Conservation (phyloP, 2,329 filamentous ascomycete species). For the Apiospora malaysiana region DNA sequence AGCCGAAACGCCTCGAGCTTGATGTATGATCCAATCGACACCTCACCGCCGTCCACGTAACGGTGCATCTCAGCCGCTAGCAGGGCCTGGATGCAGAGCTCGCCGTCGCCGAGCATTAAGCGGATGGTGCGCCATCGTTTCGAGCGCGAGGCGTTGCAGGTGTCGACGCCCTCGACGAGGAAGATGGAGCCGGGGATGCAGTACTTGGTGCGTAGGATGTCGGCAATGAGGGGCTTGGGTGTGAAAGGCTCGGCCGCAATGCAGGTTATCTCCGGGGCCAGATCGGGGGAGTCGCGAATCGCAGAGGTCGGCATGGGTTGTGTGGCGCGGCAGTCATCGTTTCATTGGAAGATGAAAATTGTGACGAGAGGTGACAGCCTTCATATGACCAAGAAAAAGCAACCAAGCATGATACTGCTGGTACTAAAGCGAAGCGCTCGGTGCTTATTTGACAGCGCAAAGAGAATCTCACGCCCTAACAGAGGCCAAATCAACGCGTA, state of each 20-base stretch:
- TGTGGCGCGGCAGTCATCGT: constrained; percentile 8
- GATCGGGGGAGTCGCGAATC: constrained; percentile 21
- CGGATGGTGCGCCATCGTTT: constrained; percentile 51
- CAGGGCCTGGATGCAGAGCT: constrained; percentile 60
- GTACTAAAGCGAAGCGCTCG: neutral
- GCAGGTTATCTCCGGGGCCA: constrained; percentile 36
- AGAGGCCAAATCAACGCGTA: neutral
- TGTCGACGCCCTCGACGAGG: constrained; percentile 54
- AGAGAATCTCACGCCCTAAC: neutral
- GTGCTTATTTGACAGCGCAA: neutral
- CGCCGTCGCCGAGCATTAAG: constrained; percentile 58
- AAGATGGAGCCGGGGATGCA: constrained; percentile 56
- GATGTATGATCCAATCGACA: constrained; percentile 56
- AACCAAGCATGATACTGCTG: neutral
- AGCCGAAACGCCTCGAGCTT: constrained; percentile 50
- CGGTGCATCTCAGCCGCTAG: constrained; percentile 52
- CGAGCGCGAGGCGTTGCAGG: constrained; percentile 41
- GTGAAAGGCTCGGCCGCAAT: constrained; percentile 37
- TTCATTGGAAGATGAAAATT: neutral
- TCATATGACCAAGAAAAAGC: neutral
- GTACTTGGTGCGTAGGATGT: constrained; percentile 53
- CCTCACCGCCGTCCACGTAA: constrained; percentile 51
- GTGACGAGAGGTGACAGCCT: neutral
- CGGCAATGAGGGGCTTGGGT: constrained; percentile 50
- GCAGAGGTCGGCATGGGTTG: constrained; percentile 35